Percentiles rank a stretch among this genome's conserved stretches.
These are phyloP conservation scores for Dentipellis sp. DNA, from an alignment of 768 basidiomycete species.

Conservation along the genomic window DNA sequence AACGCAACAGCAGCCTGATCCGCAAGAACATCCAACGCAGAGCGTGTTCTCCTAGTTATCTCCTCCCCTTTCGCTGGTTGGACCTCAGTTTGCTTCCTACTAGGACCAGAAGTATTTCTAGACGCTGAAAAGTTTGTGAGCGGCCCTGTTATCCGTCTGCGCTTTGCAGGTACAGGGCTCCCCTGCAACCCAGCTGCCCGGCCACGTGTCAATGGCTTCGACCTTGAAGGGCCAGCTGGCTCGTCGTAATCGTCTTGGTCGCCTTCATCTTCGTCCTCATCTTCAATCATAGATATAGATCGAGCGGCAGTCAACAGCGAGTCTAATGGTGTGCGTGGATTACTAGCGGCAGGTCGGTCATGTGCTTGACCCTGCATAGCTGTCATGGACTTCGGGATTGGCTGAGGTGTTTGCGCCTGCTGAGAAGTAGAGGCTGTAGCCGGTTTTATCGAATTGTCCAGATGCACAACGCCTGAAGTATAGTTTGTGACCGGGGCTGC, in stretches of 20 bases:
- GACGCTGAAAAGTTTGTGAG: neutral
- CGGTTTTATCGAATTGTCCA: conserved; percentile 10
- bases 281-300: conserved; percentile 36
- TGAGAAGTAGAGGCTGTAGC: conserved; percentile 15
- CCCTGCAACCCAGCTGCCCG: conserved; percentile 19
- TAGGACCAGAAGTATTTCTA: neutral
- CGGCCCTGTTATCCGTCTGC: conserved; percentile 20
- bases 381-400: neutral
- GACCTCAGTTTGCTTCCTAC: neutral
- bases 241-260: conserved; percentile 14
- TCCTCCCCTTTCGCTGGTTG: conserved; percentile 3
- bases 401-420: conserved; percentile 12
- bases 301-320: conserved; percentile 54
- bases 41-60: conserved; percentile 1
- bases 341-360: conserved; percentile 16
- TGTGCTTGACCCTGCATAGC: conserved; percentile 16
- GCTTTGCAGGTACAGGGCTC: conserved; percentile 30
- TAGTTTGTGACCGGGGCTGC: conserved; percentile 5
- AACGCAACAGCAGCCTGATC: conserved; percentile 58
- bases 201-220: conserved; percentile 8
- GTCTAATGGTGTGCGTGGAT: conserved; percentile 41
- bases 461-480: conserved; percentile 11
- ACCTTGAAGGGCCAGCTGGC: conserved; percentile 14
- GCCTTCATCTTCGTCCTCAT: conserved; percentile 24
- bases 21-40: conserved; percentile 62